Percentiles rank a stretch among this genome's conserved stretches.
phyloP scores from a whole-genome alignment of 78 protist species.

The Monocercomonoides exilis region DNA sequence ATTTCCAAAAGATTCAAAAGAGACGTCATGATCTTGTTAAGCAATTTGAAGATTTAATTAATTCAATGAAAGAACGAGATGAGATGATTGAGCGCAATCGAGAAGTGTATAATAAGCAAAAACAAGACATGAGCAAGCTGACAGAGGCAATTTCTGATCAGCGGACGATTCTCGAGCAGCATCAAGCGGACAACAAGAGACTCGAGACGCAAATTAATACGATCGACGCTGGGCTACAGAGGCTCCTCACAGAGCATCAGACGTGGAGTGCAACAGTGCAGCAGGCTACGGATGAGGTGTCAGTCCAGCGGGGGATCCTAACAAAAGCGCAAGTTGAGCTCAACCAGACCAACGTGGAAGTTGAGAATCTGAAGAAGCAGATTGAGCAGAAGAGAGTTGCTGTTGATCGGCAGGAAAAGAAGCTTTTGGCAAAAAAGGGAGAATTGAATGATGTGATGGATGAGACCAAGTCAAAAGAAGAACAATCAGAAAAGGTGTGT shows the following conservation, averaged over 20 bases:
- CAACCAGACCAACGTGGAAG: not conserved
- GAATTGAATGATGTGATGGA: not conserved
- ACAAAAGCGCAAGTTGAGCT: not conserved
- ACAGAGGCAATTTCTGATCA: not conserved
- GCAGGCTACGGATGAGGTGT: not conserved
- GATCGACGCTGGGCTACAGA: not conserved
- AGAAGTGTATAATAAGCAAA: not conserved
- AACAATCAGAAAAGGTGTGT: not conserved
- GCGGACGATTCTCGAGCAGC: not conserved
- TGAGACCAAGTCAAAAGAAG: not conserved
- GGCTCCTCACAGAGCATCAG: not conserved
- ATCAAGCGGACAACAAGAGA: not conserved
- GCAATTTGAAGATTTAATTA: constrained; percentile 11
- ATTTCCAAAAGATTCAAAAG: constrained; percentile 39
- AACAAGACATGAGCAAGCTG: not conserved
- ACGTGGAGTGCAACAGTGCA: not conserved
- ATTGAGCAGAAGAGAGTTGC: not conserved
- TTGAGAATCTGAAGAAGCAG: not conserved
- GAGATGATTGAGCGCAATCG: not conserved
- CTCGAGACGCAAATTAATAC: not conserved
- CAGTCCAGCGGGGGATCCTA: not conserved
- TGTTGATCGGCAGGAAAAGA: not conserved
- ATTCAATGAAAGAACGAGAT: not conserved
- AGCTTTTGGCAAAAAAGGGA: not conserved
- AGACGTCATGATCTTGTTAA: constrained; percentile 45